Evolutionary conservation across 495 filamentous ascomycete genomes (phyloP), one percentile per base, ranked within the genome.

Genomic region (Penicillium bialowiezense): DNA sequence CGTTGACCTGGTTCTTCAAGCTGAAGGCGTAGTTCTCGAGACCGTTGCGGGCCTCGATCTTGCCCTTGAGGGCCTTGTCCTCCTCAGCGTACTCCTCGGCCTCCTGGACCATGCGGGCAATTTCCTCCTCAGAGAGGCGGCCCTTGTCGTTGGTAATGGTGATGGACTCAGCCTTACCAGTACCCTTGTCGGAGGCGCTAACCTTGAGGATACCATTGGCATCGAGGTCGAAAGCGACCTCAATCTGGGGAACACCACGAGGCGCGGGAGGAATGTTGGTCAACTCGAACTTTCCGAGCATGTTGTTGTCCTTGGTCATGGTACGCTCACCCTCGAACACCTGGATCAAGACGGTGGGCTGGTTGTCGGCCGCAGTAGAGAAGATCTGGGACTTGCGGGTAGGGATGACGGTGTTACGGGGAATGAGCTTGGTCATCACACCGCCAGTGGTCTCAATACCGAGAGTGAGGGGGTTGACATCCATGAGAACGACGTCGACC

Each of bases 141-240:
- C 91, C 91, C 84, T 96, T 96, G 76, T 96, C 92, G 78, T 97
- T 96, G 75, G 89, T 96, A 70, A 97, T 96, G 70, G 89, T 91
- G 69, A 97, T 95, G 55, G 88, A 91, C 80, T 97, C 89, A 32
- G 81, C 85, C 82, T 96, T 96, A 69, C 91, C 91, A 57, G 91
- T 96, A 58, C 90, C 92, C 84, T 97, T 97, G 77, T 97, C 92
- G 56, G 86, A 82, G 58, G 91, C 91, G 37, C 90, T 87, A 51
- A 96, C 91, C 80, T 95, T 96, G 55, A 97, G 84, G 63, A 96
- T 96, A 76, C 92, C 91, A 71, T 96, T 97, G 78, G 92, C 92
- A 64, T 97, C 91, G 33, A 97, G 76, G 68, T 96, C 92, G 74
- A 97, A 97, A 29, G 91, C 91, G 57, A 97, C 92, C 75, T 97